A percentile compares a stretch with the other conserved stretches of the same genome.
phyloP scores from a whole-genome alignment of 208 protist genomes.

The Acanthamoeba rhysodes region DNA sequence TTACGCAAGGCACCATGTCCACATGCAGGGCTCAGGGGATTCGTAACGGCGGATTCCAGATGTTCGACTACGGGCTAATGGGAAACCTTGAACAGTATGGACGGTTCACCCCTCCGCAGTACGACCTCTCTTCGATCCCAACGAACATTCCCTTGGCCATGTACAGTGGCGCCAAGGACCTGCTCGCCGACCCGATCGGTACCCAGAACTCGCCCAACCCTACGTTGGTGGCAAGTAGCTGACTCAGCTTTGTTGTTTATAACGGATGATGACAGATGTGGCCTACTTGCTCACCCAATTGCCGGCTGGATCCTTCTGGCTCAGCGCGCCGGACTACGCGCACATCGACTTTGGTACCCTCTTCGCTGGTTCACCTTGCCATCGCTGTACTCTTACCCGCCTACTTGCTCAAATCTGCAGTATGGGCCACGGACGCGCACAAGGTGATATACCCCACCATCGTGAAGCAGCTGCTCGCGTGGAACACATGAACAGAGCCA shows the following conservation, averaged over 20 bases:
- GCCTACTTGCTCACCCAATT: neutral
- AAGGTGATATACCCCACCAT: neutral
- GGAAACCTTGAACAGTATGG: conserved; percentile 1
- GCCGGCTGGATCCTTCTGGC: conserved; percentile 1
- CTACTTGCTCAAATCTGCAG: neutral
- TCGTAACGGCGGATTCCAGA: neutral
- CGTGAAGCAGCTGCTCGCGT: conserved; percentile 1
- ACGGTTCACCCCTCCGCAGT: neutral
- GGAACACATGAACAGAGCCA: neutral
- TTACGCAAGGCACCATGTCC: neutral
- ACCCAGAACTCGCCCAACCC: neutral
- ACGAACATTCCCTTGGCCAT: conserved; percentile 44
- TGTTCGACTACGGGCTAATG: conserved; percentile 39
- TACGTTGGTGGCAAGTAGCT: neutral
- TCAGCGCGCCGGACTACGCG: conserved; percentile 16
- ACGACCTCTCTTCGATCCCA: neutral
- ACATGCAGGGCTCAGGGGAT: conserved; percentile 46
- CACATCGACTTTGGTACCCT: conserved; percentile 66
- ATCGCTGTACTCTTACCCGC: neutral
- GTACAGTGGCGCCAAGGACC: conserved; percentile 62
- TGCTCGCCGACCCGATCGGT: conserved; percentile 63
- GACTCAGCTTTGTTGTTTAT: neutral
- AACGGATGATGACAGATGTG: too few relatives aligned
- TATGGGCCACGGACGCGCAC: conserved; percentile 42
- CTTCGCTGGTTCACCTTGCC: neutral